Evolutionary conservation across 108 stramenopile species (phyloP).

Genomic region (Cyclotella distinguenda): DNA sequence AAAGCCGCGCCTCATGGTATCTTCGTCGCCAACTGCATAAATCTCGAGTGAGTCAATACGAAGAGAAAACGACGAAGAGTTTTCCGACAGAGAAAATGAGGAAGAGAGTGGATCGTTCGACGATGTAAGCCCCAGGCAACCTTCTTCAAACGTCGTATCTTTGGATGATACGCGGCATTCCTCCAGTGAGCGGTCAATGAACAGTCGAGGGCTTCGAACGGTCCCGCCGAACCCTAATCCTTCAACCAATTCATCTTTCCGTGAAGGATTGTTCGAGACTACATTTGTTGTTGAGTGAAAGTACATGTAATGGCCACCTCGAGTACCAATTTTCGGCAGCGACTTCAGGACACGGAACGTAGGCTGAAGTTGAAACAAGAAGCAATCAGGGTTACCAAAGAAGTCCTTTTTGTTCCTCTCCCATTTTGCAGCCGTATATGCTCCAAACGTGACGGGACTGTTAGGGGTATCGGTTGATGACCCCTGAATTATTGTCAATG

Average conservation of each 20-base stretch:
- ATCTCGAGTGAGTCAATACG: conserved; percentile 74
- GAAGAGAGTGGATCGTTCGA: conserved; percentile 16
- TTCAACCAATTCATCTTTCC: conserved; percentile 69
- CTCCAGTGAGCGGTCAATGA: conserved; percentile 68
- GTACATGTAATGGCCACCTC: conserved; percentile 77
- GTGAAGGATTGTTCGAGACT: conserved; percentile 33
- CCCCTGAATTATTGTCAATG: conserved; percentile 17
- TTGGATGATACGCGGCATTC: conserved; percentile 52
- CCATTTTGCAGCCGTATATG: conserved; percentile 75
- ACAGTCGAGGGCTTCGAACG: conserved; percentile 63
- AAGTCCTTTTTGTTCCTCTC: conserved; percentile 77
- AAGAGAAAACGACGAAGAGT: conserved; percentile 31
- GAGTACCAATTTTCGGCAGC: conserved; percentile 49
- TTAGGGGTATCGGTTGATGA: conserved; percentile 7
- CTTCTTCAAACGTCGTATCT: conserved; percentile 77
- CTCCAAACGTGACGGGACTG: conserved; percentile 52
- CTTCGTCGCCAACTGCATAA: conserved; percentile 78
- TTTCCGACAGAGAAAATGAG: conserved; percentile 14
- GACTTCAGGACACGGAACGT: conserved; percentile 62
- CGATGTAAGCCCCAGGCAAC: conserved; percentile 42
- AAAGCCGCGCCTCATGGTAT: conserved; percentile 60
- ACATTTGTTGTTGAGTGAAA: conserved; percentile 41
- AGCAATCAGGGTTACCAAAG: conserved; percentile 80
- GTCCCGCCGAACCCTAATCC: conserved; percentile 87
- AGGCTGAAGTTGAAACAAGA: conserved; percentile 65